Evolutionary conservation across 2,329 filamentous ascomycete genomes (phyloP), one percentile per base, ranked within the genome.

Genomic region (Epichloe scottii): DNA sequence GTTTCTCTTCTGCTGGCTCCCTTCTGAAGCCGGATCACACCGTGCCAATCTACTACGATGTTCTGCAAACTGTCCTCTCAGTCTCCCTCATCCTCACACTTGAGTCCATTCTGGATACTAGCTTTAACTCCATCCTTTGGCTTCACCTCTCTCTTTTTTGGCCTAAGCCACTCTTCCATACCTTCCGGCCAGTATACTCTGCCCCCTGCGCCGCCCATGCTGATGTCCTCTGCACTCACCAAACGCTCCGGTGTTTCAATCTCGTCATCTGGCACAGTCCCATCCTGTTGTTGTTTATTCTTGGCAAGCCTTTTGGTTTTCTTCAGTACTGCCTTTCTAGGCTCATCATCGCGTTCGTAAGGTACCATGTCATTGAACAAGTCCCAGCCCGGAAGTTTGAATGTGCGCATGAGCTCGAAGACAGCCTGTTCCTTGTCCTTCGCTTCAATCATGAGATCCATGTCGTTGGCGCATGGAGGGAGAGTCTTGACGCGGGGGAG

Each of bases 371-470:
- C 82, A 57, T 85, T 85, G 62, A 94, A 81, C 0, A 68, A 76
- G 19, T 93, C 75, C 68, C 82, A 87, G 0, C 89, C 89, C 0
- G 89, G 87, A 0, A 97, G 73, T 59, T 84, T 89, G 65, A 89
- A 95, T 0, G 76, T 89, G 21, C 85, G 78, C 89, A 96, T 96
- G 17, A 97, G 75, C 56, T 95, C 89, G 60, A 97, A 95, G 0
- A 96, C 89, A 0, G 91, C 89, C 66, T 97, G 91, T 64, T 97
- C 91, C 67, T 97, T 97, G 63, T 96, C 91, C 65, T 97, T 97
- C 46, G 91, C 91, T 69, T 97, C 91, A 54, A 97, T 96, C 91
- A 97, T 97, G n/a, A 97, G 73, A 62, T 96, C 91, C 85, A 94
- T 93, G 34, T 85, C 82, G 1, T 79, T 71, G 4, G 82, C 75